Evolutionary conservation across 495 filamentous ascomycete species (phyloP).

Genomic region (Chaetomium fimeti): DNA sequence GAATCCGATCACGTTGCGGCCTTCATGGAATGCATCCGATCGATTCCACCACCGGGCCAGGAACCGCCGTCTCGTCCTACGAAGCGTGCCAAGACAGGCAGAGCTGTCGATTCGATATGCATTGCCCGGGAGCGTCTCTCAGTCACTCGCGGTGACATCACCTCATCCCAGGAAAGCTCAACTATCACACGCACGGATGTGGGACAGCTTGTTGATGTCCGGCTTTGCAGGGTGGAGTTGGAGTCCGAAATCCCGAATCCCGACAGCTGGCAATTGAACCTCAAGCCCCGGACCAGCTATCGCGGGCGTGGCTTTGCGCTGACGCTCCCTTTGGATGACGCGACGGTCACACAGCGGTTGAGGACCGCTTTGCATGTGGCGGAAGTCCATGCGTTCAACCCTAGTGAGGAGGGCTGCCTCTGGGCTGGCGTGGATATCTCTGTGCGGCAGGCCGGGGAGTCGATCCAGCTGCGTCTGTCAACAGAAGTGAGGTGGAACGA

Average conservation of each 20-base stretch:
- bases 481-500: slow-evolving; percentile 34
- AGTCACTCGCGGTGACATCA: slow-evolving; percentile 3
- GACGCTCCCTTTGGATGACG: slow-evolving; percentile 8
- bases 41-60: slow-evolving; percentile 6
- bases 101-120: slow-evolving; percentile 21
- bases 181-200: slow-evolving; percentile 16
- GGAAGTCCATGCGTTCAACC: slow-evolving; percentile 10
- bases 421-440: slow-evolving; percentile 28
- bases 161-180: neutral
- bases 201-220: slow-evolving; percentile 15
- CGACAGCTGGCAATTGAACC: slow-evolving; percentile 15
- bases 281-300: slow-evolving; percentile 23
- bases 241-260: neutral
- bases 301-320: slow-evolving; percentile 16
- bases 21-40: slow-evolving; percentile 24
- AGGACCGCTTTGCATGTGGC: slow-evolving; percentile 22
- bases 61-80: slow-evolving; percentile 10
- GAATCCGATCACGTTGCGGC: slow-evolving; percentile 19
- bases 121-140: slow-evolving; percentile 29
- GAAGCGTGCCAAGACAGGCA: slow-evolving; percentile 28
- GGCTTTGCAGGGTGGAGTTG: neutral
- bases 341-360: slow-evolving; percentile 7
- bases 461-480: slow-evolving; percentile 18
- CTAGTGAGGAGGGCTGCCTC: slow-evolving; percentile 26
- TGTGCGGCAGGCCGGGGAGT: slow-evolving; percentile 23